These are phyloP conservation scores for Spiromastix sp. DNA, from an alignment of 2,329 filamentous ascomycete genomes.

Conservation along the genomic window DNA sequence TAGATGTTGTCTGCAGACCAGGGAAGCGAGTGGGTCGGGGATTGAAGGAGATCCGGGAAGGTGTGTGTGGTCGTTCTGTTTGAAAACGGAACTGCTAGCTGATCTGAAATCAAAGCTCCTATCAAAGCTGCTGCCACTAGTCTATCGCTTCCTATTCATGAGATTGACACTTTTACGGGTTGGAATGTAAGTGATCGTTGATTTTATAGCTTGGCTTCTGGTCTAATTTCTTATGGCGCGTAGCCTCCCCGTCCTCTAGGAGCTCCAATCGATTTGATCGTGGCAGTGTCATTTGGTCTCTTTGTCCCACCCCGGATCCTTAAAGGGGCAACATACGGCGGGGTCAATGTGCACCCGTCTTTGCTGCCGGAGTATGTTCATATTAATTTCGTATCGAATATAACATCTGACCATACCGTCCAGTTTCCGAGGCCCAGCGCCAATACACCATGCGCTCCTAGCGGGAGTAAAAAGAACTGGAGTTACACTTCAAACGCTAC, in stretches of 20 bases:
- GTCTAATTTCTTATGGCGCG: no score
- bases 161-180: conserved; percentile 68
- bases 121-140: conserved; percentile 56
- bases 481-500: conserved; percentile 77
- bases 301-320: conserved; percentile 74
- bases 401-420: conserved; percentile 7
- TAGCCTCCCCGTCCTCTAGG: conserved; percentile 44
- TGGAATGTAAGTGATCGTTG: conserved; percentile 54
- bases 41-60: conserved; percentile 55
- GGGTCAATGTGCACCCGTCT: conserved; percentile 88
- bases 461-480: conserved; percentile 52
- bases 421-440: conserved; percentile 74
- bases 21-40: conserved; percentile 70
- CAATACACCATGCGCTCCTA: conserved; percentile 75
- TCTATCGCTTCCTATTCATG: conserved; percentile 58
- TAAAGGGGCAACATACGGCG: conserved; percentile 61
- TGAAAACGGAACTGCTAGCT: background rate
- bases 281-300: conserved; percentile 90
- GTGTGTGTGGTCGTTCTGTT: conserved; percentile 29
- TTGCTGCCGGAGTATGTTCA: conserved; percentile 63
- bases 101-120: conserved; percentile 48
- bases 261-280: conserved; percentile 58
- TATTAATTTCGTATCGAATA: background rate
- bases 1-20: conserved; percentile 77
- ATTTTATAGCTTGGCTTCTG: no score